A percentile compares a stretch with the other conserved stretches of the same genome.
phyloP scores from a whole-genome alignment of 352 stramenopile genomes.

The Pythium diclinum region DNA sequence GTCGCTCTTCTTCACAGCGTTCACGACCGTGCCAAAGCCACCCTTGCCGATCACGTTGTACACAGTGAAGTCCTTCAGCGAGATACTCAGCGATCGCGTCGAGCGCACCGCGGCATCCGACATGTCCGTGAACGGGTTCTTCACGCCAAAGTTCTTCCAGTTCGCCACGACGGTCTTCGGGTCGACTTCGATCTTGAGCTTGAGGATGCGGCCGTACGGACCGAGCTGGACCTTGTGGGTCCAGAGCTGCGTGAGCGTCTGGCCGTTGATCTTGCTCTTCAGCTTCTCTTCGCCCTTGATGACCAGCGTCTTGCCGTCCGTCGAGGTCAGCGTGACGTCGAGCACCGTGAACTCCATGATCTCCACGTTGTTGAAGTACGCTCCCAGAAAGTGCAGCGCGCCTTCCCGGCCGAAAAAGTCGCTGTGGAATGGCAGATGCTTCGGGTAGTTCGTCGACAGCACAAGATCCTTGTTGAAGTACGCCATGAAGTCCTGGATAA shows the following conservation, averaged over 20 bases:
- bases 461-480: slow-evolving; percentile 91
- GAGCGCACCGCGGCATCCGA: slow-evolving; percentile 76
- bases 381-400: slow-evolving; percentile 68
- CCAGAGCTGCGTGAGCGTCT: slow-evolving; percentile 72
- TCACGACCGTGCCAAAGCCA: slow-evolving; percentile 87
- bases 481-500: slow-evolving; percentile 64
- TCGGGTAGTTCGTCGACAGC: slow-evolving; percentile 80
- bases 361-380: slow-evolving; percentile 78
- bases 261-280: slow-evolving; percentile 72
- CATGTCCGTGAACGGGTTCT: slow-evolving; percentile 80
- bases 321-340: slow-evolving; percentile 51
- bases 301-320: slow-evolving; percentile 60
- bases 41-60: slow-evolving; percentile 90
- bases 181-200: slow-evolving; percentile 77
- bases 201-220: slow-evolving; percentile 78
- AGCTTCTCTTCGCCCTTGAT: slow-evolving; percentile 82
- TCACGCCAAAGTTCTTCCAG: slow-evolving; percentile 78
- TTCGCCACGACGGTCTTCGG: slow-evolving; percentile 60
- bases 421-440: slow-evolving; percentile 69
- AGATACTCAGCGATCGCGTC: slow-evolving; percentile 84
- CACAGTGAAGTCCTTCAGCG: slow-evolving; percentile 87
- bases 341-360: slow-evolving; percentile 76
- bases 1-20: slow-evolving; percentile 88
- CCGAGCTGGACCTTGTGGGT: slow-evolving; percentile 75
- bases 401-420: slow-evolving; percentile 87